phyloP scores from a whole-genome alignment of 2,329 filamentous ascomycete genomes.

The Paecilomyces formosus region DNA sequence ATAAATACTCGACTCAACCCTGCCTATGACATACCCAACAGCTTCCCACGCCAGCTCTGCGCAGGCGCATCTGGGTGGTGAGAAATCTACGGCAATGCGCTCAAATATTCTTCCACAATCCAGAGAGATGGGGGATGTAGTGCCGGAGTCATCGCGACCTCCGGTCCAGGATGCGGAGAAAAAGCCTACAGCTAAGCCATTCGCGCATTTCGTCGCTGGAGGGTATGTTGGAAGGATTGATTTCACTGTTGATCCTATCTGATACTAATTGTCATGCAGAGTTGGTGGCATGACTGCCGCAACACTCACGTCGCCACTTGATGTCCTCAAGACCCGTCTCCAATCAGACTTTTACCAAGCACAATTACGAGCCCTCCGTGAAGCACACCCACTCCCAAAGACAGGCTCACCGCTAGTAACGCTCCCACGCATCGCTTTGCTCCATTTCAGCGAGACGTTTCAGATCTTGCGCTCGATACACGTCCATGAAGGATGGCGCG shows the following conservation, averaged over 20 bases:
- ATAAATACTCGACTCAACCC: not conserved
- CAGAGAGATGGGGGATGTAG: conserved; percentile 31
- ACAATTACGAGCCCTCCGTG: conserved; percentile 60
- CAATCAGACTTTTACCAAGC: conserved; percentile 93
- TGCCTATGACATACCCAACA: conserved; percentile 16
- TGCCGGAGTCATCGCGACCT: conserved; percentile 18
- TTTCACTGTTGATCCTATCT: not conserved
- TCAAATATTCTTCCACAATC: conserved; percentile 19
- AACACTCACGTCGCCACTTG: conserved; percentile 86
- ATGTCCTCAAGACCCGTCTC: conserved; percentile 86
- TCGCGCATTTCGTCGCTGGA: conserved; percentile 87
- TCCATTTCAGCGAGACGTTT: conserved; percentile 78
- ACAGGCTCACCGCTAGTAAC: conserved; percentile 50
- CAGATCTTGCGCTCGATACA: conserved; percentile 79
- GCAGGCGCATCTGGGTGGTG: conserved; percentile 16
- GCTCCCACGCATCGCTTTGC: conserved; percentile 56
- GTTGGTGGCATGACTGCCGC: conserved; percentile 86
- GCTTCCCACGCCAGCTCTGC: conserved; percentile 15
- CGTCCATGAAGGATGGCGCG: conserved; percentile 71
- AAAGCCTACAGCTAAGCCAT: conserved; percentile 59
- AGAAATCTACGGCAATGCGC: conserved; percentile 6
- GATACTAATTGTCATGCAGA: conserved; percentile 38
- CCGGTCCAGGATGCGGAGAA: conserved; percentile 11
- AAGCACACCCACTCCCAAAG: conserved; percentile 48
- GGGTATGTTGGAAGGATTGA: conserved; percentile 48